These are phyloP conservation scores for Picochlorum costavermella DNA, from an alignment of 139 green algal genomes.

Conservation along the genomic window DNA sequence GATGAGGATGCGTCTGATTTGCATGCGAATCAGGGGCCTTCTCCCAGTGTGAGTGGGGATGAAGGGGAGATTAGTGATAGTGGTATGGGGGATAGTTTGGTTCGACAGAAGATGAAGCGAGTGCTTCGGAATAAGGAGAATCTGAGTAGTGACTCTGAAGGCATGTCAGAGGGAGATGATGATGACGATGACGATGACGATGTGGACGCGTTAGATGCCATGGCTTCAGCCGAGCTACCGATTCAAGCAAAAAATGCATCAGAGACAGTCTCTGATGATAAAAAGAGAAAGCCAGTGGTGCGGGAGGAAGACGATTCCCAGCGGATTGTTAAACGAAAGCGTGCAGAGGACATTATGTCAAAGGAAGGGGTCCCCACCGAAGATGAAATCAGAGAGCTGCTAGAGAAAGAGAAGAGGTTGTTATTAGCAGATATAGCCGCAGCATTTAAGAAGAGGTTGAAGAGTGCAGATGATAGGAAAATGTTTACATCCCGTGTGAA, in stretches of 20 bases:
- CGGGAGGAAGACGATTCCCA: not conserved
- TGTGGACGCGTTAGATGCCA: constrained; percentile 5
- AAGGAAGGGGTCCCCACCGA: constrained; percentile 35
- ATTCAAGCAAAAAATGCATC: not conserved
- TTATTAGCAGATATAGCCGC: constrained; percentile 16
- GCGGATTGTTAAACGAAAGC: not conserved
- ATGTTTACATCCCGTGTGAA: constrained; percentile 18
- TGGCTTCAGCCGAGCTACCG: constrained; percentile 9
- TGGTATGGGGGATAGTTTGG: not conserved
- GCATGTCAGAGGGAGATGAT: constrained; percentile 17
- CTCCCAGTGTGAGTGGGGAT: constrained; percentile 2
- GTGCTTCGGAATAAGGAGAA: not conserved
- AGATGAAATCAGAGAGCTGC: constrained; percentile 46
- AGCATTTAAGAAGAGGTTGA: constrained; percentile 15
- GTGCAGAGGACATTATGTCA: not conserved
- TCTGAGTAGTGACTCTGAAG: not conserved
- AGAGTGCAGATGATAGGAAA: not conserved
- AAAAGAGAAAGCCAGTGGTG: constrained; percentile 18
- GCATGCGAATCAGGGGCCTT: not conserved
- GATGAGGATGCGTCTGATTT: constrained; percentile 5
- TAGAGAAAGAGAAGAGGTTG: constrained; percentile 11
- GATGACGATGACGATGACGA: constrained; percentile 24
- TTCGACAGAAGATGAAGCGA: not conserved
- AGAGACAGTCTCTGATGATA: not conserved
- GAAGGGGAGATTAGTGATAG: not conserved